Conservation (phyloP, 202 grass and related monocot species). For the Dendrocalamus latiflorus region DNA sequence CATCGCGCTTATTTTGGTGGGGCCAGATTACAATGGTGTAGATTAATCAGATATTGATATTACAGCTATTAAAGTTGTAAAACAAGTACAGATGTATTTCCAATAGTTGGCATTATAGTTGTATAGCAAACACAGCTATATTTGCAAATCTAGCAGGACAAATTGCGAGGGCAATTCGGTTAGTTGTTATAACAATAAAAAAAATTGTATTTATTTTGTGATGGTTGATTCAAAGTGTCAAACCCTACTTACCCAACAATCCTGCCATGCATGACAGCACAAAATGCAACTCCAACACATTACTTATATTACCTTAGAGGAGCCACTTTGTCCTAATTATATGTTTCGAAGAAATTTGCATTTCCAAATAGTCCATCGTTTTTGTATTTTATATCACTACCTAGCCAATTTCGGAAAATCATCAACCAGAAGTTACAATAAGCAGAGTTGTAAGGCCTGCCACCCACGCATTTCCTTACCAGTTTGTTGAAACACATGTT, state of each 20-base stretch:
- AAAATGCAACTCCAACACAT: neutral
- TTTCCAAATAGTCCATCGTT: neutral
- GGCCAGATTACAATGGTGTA: neutral
- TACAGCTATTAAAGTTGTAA: neutral
- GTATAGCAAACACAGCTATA: neutral
- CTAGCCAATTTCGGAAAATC: slow-evolving; percentile 8
- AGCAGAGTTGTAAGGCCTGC: slow-evolving; percentile 3
- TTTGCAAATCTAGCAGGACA: neutral
- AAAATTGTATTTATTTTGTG: neutral
- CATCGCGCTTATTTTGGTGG: neutral
- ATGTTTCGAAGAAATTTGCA: neutral
- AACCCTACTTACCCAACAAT: neutral
- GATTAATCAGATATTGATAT: neutral
- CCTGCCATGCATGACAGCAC: slow-evolving; percentile 1
- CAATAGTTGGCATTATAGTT: neutral
- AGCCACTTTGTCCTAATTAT: neutral
- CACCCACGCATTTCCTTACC: neutral
- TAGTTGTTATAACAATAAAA: neutral
- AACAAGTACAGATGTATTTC: neutral
- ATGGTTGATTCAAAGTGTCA: neutral
- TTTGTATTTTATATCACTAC: neutral
- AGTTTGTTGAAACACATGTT: neutral
- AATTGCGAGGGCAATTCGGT: neutral
- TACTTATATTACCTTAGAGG: neutral
- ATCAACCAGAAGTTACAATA: neutral